Evolutionary conservation across 768 basidiomycete genomes (phyloP), one percentile per base, ranked within the genome.

Genomic region (Tricholoma sp.): DNA sequence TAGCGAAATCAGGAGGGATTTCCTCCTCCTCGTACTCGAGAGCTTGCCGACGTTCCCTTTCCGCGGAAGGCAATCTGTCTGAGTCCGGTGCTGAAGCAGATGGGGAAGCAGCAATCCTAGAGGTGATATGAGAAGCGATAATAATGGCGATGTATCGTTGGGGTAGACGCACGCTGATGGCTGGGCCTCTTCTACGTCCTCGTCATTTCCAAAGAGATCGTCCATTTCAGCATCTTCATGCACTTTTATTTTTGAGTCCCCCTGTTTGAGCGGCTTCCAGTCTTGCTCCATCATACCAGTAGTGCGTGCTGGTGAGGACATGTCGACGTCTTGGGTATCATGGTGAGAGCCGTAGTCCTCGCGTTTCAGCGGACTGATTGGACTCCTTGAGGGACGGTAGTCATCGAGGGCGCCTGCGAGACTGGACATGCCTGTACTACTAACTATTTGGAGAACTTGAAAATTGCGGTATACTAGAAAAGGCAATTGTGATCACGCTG

Each of bases 1-100:
- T 70, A 2, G 78, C 75, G 7, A 83, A 73, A 57, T 82, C 80
- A 29, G 74, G 77, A 4, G 84, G 81, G 59, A 81, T 79, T 10
- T 90, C 88, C 27, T 90, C 88, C 68, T 93, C 91, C 63, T 80
- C 82, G 67, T 94, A 94, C 70, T 94, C 91, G 61, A 94, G 68
- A 1, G 83, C 84, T 64, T 83, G 83, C 61, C 91, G 77, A 41
- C 79, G 73, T 80, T 89, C 69, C 70, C 77, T 62, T 81, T 81
- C 79, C 27, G 76, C 78, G 46, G 89, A 83, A 31, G 91, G 73
- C 16, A 84, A 75, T 52, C 76, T 71, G 58, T 90, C 91, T n/a
- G 81, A 85, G n/a, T 78, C 81, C 27, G 74, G 78, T 11, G 71
- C 80, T 43, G 84, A 85, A 50, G 27, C 72, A 50, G 76, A 75